Evolutionary conservation across 352 stramenopile species (phyloP).

Genomic region (Globisporangium cystogenes): DNA sequence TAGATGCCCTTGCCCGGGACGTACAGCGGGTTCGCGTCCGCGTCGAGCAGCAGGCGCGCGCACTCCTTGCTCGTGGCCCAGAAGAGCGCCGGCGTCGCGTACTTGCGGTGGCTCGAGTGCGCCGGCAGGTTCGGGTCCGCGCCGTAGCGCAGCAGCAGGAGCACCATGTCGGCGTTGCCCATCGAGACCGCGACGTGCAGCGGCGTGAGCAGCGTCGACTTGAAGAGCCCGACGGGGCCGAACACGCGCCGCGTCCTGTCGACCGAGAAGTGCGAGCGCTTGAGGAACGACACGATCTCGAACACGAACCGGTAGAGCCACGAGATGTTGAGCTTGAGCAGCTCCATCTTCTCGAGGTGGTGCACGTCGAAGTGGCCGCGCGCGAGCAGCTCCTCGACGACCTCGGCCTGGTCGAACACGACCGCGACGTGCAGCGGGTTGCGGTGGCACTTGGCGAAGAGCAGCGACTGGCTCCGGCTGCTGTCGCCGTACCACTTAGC

Average conservation of each 20-base stretch:
- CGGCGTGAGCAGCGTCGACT: constrained; percentile 61
- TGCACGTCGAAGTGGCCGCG: constrained; percentile 64
- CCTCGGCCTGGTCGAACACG: constrained; percentile 58
- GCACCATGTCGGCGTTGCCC: constrained; percentile 58
- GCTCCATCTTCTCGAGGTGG: constrained; percentile 67
- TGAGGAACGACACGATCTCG: constrained; percentile 46
- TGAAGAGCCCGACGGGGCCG: constrained; percentile 47
- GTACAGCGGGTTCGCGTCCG: constrained; percentile 61
- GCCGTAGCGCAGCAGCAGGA: constrained; percentile 50
- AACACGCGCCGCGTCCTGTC: constrained; percentile 40
- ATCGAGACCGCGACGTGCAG: constrained; percentile 72
- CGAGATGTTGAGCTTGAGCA: constrained; percentile 55
- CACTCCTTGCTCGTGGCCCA: constrained; percentile 71
- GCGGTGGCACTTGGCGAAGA: constrained; percentile 41
- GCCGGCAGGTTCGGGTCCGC: constrained; percentile 54
- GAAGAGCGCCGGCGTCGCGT: constrained; percentile 59
- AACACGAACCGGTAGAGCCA: constrained; percentile 71
- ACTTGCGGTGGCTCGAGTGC: constrained; percentile 48
- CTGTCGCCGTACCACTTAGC: constrained; percentile 50
- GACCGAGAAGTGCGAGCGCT: constrained; percentile 35
- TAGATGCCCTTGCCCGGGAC: constrained; percentile 52
- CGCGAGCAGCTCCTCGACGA: constrained; percentile 57
- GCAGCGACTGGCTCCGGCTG: constrained; percentile 11
- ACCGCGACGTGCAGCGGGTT: constrained; percentile 77
- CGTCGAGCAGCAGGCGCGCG: constrained; percentile 51